Evolutionary conservation across 306 rosid species (phyloP).

Genomic region (Abrus precatorius): DNA sequence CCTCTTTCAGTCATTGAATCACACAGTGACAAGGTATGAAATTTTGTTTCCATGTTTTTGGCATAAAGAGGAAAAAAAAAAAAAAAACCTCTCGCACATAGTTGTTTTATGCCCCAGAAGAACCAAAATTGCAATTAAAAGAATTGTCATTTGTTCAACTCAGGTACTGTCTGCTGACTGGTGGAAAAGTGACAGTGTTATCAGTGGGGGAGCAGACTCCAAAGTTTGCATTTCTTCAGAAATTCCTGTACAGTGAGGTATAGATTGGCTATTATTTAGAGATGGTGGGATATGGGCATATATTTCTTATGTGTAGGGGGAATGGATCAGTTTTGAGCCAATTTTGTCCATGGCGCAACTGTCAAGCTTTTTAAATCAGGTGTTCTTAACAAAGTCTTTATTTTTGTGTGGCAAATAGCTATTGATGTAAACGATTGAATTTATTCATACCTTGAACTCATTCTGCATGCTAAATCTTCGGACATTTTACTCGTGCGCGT

Average conservation of each 20-base stretch:
- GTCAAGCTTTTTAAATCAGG: slow-evolving; percentile 7
- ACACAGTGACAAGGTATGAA: slow-evolving; percentile 78
- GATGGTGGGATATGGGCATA: slow-evolving; percentile 11
- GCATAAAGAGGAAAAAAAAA: neutral
- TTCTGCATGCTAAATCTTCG: slow-evolving; percentile 5
- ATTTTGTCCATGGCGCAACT: slow-evolving; percentile 38
- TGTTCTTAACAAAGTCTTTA: neutral
- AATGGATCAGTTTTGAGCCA: slow-evolving; percentile 34
- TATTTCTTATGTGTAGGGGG: neutral
- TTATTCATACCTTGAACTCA: slow-evolving; percentile 10
- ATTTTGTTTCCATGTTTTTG: slow-evolving; percentile 9
- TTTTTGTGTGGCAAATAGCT: neutral
- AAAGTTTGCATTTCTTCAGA: slow-evolving; percentile 82
- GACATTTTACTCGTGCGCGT: neutral
- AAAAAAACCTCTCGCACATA: neutral
- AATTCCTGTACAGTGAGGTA: slow-evolving; percentile 61
- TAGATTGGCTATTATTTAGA: neutral
- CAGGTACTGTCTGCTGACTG: slow-evolving; percentile 93
- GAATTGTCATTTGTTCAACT: slow-evolving; percentile 27
- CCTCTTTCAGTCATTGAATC: slow-evolving; percentile 79
- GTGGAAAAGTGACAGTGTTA: slow-evolving; percentile 82
- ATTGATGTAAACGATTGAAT: slow-evolving; percentile 20
- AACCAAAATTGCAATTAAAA: neutral
- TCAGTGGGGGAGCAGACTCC: slow-evolving; percentile 94
- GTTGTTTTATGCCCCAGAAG: neutral